Evolutionary conservation across 805 yeast genomes (phyloP).

Genomic region (Spathaspora girioi): DNA sequence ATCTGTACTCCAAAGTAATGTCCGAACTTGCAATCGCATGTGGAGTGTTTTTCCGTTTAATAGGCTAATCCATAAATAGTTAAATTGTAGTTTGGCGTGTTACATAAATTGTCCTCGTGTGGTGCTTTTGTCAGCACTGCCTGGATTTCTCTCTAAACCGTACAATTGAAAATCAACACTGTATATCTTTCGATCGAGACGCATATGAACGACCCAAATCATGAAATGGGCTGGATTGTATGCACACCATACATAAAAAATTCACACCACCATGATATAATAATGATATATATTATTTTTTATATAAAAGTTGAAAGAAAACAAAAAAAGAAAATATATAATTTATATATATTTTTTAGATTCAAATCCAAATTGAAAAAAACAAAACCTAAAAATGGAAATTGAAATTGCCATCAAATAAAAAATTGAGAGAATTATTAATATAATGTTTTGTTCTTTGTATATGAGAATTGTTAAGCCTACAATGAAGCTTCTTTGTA

Average conservation of each 20-base stretch:
- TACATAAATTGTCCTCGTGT: too few species aligned
- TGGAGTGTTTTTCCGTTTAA: background rate
- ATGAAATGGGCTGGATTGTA: background rate
- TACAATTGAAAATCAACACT: too few species aligned
- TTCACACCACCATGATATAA: background rate
- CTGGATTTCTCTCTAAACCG: too few species aligned
- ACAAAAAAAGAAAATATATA: background rate
- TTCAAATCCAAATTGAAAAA: background rate
- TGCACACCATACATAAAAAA: background rate
- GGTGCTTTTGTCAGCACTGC: too few species aligned
- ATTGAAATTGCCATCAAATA: background rate
- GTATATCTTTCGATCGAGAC: background rate
- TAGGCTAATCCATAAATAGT: too few species aligned
- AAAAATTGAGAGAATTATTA: background rate
- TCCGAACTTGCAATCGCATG: background rate
- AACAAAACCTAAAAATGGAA: background rate
- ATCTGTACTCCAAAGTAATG: background rate
- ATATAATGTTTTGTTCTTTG: background rate
- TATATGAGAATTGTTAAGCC: background rate
- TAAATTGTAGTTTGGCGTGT: too few species aligned
- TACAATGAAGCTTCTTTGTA: background rate
- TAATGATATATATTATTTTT: background rate
- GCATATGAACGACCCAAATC: background rate
- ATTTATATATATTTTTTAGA: background rate
- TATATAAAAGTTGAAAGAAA: background rate